A percentile compares a stretch with the other conserved stretches of the same genome.
Evolutionary conservation across 2,329 filamentous ascomycete species (phyloP).

Genomic region (Colletotrichum karsti): DNA sequence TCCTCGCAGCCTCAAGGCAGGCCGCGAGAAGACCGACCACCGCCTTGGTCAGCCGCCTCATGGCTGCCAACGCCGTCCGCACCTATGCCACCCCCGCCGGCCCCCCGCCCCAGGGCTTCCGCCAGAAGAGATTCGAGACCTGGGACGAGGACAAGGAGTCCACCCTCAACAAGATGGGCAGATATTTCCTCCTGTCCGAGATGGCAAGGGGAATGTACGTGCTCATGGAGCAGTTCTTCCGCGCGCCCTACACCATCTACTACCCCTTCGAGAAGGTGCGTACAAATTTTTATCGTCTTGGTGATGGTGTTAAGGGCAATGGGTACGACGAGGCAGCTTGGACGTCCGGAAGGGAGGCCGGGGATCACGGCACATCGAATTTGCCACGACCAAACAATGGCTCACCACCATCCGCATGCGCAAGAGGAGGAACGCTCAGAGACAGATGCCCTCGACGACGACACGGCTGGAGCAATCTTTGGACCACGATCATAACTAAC

Average conservation of each 20-base stretch:
- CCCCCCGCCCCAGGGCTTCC: conserved; percentile 82
- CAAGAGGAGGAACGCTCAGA: too few species aligned
- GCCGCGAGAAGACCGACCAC: conserved; percentile 19
- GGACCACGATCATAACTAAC: background rate
- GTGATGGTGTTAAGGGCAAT: background rate
- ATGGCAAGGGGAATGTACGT: conserved; percentile 99
- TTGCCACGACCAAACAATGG: background rate
- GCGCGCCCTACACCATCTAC: conserved; percentile 97
- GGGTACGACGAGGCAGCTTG: background rate
- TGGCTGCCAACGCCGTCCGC: conserved; percentile 27
- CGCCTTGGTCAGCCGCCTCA: conserved; percentile 20
- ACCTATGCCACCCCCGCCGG: conserved; percentile 76
- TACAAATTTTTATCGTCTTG: conserved; percentile 1
- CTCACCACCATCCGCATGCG: too few species aligned
- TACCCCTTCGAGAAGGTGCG: conserved; percentile 95
- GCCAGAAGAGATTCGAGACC: conserved; percentile 74
- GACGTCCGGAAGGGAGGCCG: background rate
- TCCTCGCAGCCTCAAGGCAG: conserved; percentile 27
- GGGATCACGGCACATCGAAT: background rate
- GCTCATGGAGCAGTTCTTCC: conserved; percentile 96
- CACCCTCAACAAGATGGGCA: conserved; percentile 83
- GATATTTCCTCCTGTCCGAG: conserved; percentile 95
- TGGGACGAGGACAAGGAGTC: conserved; percentile 86
- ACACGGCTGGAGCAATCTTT: background rate
- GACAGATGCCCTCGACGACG: background rate